Evolutionary conservation across 768 basidiomycete genomes (phyloP).

Genomic region (Termitomyces sp.): DNA sequence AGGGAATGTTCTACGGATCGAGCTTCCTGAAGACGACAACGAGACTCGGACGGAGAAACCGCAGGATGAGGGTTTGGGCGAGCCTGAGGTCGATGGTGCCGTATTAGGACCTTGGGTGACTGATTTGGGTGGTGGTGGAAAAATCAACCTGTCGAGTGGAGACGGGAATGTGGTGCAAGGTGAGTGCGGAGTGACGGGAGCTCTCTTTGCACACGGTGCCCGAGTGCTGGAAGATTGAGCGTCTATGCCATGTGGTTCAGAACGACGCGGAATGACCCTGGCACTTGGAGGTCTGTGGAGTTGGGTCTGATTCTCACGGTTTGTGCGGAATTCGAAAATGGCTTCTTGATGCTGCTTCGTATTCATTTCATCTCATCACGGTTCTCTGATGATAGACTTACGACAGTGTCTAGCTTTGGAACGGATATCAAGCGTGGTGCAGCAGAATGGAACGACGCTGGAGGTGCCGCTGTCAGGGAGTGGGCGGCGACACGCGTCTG

Average conservation of each 20-base stretch:
- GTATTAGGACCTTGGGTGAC: constrained; percentile 37
- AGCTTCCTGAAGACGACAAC: constrained; percentile 56
- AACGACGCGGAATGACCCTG: constrained; percentile 4
- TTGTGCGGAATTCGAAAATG: constrained; percentile 17
- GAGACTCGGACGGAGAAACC: constrained; percentile 22
- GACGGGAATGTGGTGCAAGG: constrained; percentile 34
- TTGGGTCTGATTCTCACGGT: constrained; percentile 24
- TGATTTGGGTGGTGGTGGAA: constrained; percentile 26
- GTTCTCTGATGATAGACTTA: constrained; percentile 15
- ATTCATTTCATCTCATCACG: constrained; percentile 11
- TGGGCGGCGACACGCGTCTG: constrained; percentile 60
- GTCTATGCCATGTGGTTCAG: constrained; percentile 2
- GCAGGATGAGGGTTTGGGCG: constrained; percentile 41
- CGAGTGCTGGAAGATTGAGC: constrained; percentile 6
- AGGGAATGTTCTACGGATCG: constrained; percentile 71
- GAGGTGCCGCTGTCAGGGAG: constrained; percentile 35
- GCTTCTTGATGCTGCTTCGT: not conserved
- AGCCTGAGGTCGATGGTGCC: constrained; percentile 27
- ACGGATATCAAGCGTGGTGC: constrained; percentile 42
- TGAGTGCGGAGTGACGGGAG: constrained; percentile 11
- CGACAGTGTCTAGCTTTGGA: constrained; percentile 54
- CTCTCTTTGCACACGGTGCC: constrained; percentile 9
- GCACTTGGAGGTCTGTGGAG: no score
- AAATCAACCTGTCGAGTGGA: constrained; percentile 17
- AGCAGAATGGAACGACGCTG: constrained; percentile 28